A percentile compares a stretch with the other conserved stretches of the same genome.
These are phyloP conservation scores for Parastagonospora nodorum DNA, from an alignment of 2,329 filamentous ascomycete species.

Conservation along the genomic window DNA sequence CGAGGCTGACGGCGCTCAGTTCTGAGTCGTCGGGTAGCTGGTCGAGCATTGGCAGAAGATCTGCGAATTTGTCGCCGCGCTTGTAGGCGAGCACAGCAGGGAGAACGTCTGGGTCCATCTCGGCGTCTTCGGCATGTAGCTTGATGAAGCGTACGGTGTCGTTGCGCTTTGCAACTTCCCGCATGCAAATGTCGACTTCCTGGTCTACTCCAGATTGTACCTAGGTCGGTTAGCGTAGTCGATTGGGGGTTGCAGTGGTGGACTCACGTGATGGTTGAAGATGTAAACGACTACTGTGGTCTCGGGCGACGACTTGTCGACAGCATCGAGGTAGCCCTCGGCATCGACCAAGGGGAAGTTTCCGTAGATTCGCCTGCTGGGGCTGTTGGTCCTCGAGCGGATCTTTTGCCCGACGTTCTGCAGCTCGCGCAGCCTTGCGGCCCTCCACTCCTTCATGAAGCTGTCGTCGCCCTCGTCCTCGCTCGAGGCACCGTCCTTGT, in stretches of 20 bases:
- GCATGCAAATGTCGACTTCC: slow-evolving; percentile 78
- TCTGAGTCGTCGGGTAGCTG: slow-evolving; percentile 72
- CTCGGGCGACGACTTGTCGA: slow-evolving; percentile 83
- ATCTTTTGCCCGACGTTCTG: slow-evolving; percentile 63
- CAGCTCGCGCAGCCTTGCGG: slow-evolving; percentile 77
- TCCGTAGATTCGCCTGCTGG: slow-evolving; percentile 78
- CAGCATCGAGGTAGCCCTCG: slow-evolving; percentile 90
- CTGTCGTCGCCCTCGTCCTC: slow-evolving; percentile 73
- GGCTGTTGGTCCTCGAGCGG: slow-evolving; percentile 71
- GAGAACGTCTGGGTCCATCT: slow-evolving; percentile 87
- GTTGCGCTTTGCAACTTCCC: slow-evolving; percentile 73
- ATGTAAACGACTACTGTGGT: slow-evolving; percentile 92
- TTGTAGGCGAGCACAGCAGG: slow-evolving; percentile 89
- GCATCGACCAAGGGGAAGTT: slow-evolving; percentile 84
- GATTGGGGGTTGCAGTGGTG: background rate
- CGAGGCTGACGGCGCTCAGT: slow-evolving; percentile 59
- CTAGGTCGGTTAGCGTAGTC: slow-evolving; percentile 1
- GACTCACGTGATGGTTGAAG: slow-evolving; percentile 79
- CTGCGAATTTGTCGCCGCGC: slow-evolving; percentile 87
- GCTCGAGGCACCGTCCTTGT: slow-evolving; percentile 49
- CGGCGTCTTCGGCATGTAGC: slow-evolving; percentile 87
- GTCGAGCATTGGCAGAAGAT: slow-evolving; percentile 82
- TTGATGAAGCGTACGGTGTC: slow-evolving; percentile 83
- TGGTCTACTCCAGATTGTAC: slow-evolving; percentile 75
- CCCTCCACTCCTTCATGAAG: slow-evolving; percentile 86